Evolutionary conservation across 2,329 filamentous ascomycete species (phyloP).

Genomic region (Chaetomium sp.): DNA sequence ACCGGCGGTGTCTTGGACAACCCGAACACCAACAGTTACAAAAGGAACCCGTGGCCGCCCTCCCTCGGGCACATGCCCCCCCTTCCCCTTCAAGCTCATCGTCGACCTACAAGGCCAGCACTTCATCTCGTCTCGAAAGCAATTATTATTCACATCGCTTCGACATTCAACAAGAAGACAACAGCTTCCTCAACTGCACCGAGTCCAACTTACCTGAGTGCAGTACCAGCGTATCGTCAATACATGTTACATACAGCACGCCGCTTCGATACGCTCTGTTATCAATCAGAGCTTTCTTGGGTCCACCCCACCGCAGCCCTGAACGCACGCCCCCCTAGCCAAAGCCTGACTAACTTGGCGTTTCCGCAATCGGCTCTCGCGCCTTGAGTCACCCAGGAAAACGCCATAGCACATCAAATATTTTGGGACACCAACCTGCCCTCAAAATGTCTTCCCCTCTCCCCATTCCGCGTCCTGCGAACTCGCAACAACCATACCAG

Average conservation of each 20-base stretch:
- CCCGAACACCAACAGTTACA: slow-evolving; percentile 24
- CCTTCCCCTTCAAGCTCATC: slow-evolving; percentile 6
- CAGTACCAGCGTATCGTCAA: no score
- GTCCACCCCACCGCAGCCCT: slow-evolving; percentile 13
- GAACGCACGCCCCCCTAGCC: slow-evolving; percentile 11
- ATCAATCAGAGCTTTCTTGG: background rate
- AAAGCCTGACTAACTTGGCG: slow-evolving; percentile 13
- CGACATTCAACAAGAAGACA: background rate
- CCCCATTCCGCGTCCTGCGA: slow-evolving; percentile 17
- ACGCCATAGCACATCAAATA: slow-evolving; percentile 20
- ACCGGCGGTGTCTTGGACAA: slow-evolving; percentile 22
- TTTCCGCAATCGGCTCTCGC: slow-evolving; percentile 22
- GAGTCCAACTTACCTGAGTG: background rate
- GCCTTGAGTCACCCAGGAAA: slow-evolving; percentile 24
- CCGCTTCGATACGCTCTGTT: no score
- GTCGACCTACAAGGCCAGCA: slow-evolving; percentile 6
- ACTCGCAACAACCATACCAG: slow-evolving; percentile 5
- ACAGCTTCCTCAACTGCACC: background rate
- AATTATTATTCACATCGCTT: background rate
- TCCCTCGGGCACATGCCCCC: slow-evolving; percentile 11
- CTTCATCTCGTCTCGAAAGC: background rate
- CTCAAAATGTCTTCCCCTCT: slow-evolving; percentile 22
- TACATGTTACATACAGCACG: no score
- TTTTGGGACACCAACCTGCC: slow-evolving; percentile 15
- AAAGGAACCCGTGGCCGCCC: slow-evolving; percentile 20